These are phyloP conservation scores for Sporobolomyces pararoseus DNA, from an alignment of 768 basidiomycete genomes.

Conservation along the genomic window DNA sequence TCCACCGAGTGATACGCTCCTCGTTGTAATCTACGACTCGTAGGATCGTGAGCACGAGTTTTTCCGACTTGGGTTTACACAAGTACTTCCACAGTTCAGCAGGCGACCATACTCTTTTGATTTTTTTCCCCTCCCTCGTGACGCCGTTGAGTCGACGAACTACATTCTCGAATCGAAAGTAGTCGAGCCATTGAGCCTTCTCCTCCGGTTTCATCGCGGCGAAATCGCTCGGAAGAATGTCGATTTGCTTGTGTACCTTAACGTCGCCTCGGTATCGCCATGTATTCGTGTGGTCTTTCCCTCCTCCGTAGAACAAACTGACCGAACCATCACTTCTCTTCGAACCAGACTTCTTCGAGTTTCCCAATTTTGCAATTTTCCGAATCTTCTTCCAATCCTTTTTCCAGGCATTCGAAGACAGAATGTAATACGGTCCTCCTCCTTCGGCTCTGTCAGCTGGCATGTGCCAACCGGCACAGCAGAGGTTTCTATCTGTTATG, in stretches of 20 bases:
- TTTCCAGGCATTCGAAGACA: background rate
- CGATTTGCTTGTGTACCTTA: background rate
- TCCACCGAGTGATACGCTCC: background rate
- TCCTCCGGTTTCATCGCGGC: background rate
- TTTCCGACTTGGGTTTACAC: too few species aligned
- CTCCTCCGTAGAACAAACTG: background rate
- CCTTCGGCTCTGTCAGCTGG: background rate
- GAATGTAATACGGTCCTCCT: background rate
- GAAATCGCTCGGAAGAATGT: background rate
- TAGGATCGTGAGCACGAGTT: background rate
- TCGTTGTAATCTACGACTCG: background rate
- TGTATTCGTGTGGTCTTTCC: background rate
- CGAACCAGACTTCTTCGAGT: background rate
- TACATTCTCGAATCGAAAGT: background rate
- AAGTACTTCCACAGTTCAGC: too few species aligned
- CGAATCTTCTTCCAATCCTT: too few species aligned
- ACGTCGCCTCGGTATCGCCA: background rate
- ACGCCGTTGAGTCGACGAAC: background rate
- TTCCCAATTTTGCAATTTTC: background rate
- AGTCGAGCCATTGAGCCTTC: background rate
- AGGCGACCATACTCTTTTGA: too few species aligned
- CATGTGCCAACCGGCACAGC: background rate
- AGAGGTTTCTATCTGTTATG: background rate
- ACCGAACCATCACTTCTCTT: background rate
- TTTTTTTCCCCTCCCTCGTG: background rate